A percentile compares a stretch with the other conserved stretches of the same genome.
These are phyloP conservation scores for Vigna nakashimae DNA, from an alignment of 306 rosid species.

Conservation along the genomic window DNA sequence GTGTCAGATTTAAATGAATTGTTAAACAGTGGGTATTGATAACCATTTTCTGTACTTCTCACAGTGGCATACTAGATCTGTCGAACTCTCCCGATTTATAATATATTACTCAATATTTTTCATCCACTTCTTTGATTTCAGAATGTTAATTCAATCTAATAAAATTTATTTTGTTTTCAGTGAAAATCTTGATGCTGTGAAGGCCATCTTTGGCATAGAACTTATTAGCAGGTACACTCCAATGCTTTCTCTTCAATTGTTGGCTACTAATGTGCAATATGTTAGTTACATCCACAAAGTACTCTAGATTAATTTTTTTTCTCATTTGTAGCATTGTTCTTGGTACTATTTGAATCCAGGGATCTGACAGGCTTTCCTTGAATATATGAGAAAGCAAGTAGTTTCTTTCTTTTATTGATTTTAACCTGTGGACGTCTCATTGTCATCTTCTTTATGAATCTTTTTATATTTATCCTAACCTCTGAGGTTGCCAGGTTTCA, in stretches of 20 bases:
- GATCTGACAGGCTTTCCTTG: neutral
- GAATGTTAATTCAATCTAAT: slow-evolving; percentile 31
- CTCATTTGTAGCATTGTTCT: slow-evolving; percentile 21
- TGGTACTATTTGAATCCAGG: slow-evolving; percentile 24
- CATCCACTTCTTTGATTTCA: slow-evolving; percentile 10
- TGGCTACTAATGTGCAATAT: neutral
- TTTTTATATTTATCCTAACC: neutral
- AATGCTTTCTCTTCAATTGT: slow-evolving; percentile 2
- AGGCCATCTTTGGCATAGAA: slow-evolving; percentile 84
- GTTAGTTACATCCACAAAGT: slow-evolving; percentile 14
- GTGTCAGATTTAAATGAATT: slow-evolving; percentile 7
- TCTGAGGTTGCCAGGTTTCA: neutral
- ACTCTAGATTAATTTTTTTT: neutral
- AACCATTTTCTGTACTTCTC: slow-evolving; percentile 18
- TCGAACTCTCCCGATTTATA: slow-evolving; percentile 3
- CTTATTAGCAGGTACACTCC: slow-evolving; percentile 79
- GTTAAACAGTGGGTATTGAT: slow-evolving; percentile 5
- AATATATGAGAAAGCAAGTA: neutral
- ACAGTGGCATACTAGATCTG: slow-evolving; percentile 22
- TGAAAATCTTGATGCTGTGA: slow-evolving; percentile 76
- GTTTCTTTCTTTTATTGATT: slow-evolving; percentile 3
- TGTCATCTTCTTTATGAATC: slow-evolving; percentile 1
- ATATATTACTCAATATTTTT: slow-evolving; percentile 16
- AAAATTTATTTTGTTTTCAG: slow-evolving; percentile 56
- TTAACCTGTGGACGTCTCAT: slow-evolving; percentile 5